Conservation (phyloP, 1,284 basidiomycete genomes). For the Trametes hirsuta region DNA sequence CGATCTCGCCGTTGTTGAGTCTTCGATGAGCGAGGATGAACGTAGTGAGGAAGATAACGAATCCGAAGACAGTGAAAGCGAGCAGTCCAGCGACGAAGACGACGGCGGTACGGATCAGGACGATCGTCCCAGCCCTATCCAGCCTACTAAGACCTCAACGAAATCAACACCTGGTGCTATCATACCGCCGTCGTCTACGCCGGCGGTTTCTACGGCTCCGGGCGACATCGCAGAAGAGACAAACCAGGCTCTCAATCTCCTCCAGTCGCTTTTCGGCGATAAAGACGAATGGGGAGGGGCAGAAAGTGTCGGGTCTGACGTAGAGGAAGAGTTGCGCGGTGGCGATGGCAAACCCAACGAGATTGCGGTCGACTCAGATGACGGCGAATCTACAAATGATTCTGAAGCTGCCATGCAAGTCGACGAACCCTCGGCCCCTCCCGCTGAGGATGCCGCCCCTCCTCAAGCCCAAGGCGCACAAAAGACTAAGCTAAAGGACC, state of each 20-base stretch:
- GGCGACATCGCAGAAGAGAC: conserved; percentile 51
- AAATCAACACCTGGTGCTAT: conserved; percentile 1
- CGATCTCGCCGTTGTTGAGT: neutral
- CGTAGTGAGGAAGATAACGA: conserved; percentile 8
- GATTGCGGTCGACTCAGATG: conserved; percentile 35
- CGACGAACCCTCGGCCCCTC: conserved; percentile 9
- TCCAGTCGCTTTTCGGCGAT: conserved; percentile 56
- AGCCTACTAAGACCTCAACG: neutral
- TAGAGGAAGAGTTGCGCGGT: conserved; percentile 49
- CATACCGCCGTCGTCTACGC: conserved; percentile 1
- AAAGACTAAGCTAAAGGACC: conserved; percentile 55
- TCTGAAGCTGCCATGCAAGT: conserved; percentile 20
- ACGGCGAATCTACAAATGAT: conserved; percentile 27
- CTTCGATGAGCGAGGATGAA: conserved; percentile 2
- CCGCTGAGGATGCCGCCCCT: neutral
- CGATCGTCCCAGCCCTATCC: neutral
- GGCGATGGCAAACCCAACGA: conserved; percentile 15
- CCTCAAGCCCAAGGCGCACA: conserved; percentile 12
- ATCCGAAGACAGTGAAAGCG: conserved; percentile 16
- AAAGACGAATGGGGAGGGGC: conserved; percentile 53
- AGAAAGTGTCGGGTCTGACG: conserved; percentile 54
- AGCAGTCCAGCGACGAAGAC: conserved; percentile 4
- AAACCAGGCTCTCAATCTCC: conserved; percentile 47
- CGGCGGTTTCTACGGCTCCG: conserved; percentile 5
- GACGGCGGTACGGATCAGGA: neutral